Evolutionary conservation across 495 filamentous ascomycete genomes (phyloP).

Genomic region (Terfezia claveryi): DNA sequence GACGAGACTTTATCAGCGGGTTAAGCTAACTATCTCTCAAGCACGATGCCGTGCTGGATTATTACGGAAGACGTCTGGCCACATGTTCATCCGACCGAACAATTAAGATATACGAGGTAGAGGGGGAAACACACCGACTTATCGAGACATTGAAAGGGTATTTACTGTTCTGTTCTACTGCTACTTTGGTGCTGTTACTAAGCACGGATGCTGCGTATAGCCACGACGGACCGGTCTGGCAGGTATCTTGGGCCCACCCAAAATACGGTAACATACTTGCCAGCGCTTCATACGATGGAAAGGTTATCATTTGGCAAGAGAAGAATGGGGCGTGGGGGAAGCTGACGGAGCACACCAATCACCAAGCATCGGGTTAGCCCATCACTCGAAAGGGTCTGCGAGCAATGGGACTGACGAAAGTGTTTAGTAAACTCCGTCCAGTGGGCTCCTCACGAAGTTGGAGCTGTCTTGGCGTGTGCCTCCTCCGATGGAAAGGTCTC

Average conservation of each 20-base stretch:
- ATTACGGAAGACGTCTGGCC: conserved; percentile 88
- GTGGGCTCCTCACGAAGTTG: conserved; percentile 90
- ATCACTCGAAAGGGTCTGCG: not conserved
- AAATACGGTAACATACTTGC: conserved; percentile 97
- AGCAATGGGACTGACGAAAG: not conserved
- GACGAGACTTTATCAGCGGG: not conserved
- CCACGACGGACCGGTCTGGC: conserved; percentile 91
- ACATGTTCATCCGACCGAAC: conserved; percentile 96
- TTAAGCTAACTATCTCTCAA: conserved; percentile 21
- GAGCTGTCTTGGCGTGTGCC: conserved; percentile 85
- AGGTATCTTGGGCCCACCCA: conserved; percentile 91
- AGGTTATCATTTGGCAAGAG: conserved; percentile 96
- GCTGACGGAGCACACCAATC: conserved; percentile 15
- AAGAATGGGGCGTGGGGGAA: conserved; percentile 20
- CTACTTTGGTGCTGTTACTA: not conserved
- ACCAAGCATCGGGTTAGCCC: conserved; percentile 16
- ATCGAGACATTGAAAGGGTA: conserved; percentile 91
- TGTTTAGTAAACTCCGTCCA: conserved; percentile 66
- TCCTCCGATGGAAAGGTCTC: conserved; percentile 79
- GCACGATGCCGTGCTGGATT: conserved; percentile 96
- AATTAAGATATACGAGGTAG: conserved; percentile 97
- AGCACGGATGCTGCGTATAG: conserved; percentile 24
- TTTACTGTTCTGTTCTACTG: no score
- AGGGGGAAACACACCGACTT: conserved; percentile 75
- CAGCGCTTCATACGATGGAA: conserved; percentile 83